Evolutionary conservation across 2,329 filamentous ascomycete species (phyloP).

Genomic region (Rhexocercosporidium sp.): DNA sequence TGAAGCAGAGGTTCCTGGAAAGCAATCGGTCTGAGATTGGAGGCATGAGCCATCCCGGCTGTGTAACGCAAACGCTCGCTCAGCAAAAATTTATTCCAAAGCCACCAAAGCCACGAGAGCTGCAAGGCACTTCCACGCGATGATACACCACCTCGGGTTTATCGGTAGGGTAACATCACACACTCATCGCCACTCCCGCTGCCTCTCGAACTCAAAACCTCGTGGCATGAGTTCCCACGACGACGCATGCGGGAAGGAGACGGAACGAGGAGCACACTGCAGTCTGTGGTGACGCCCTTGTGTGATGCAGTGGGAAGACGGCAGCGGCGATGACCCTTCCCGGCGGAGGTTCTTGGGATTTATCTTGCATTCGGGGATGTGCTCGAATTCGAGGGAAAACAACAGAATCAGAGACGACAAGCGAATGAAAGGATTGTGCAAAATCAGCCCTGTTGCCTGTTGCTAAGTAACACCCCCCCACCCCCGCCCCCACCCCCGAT

Average conservation of each 20-base stretch:
- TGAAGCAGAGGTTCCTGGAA: neutral
- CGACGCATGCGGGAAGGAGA: neutral
- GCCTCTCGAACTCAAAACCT: slow-evolving; percentile 1
- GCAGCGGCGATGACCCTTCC: neutral
- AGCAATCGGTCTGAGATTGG: neutral
- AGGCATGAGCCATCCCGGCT: neutral
- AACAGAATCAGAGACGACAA: neutral
- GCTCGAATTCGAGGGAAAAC: neutral
- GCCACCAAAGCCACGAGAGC: neutral
- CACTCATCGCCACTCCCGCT: neutral
- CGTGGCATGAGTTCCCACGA: neutral
- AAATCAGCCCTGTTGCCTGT: neutral
- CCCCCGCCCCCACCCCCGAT: neutral
- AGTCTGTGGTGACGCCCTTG: neutral
- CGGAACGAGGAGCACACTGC: neutral
- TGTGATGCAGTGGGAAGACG: neutral
- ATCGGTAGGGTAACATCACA: neutral
- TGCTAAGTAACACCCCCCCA: no score
- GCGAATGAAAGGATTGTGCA: neutral
- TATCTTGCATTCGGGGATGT: neutral
- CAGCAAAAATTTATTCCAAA: neutral
- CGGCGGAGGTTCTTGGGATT: neutral
- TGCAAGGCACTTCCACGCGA: neutral
- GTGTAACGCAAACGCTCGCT: neutral
- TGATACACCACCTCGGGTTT: neutral